Evolutionary conservation across 192 early-diverging fungal genomes (phyloP).

Genomic region (Chytriomyces sp.): DNA sequence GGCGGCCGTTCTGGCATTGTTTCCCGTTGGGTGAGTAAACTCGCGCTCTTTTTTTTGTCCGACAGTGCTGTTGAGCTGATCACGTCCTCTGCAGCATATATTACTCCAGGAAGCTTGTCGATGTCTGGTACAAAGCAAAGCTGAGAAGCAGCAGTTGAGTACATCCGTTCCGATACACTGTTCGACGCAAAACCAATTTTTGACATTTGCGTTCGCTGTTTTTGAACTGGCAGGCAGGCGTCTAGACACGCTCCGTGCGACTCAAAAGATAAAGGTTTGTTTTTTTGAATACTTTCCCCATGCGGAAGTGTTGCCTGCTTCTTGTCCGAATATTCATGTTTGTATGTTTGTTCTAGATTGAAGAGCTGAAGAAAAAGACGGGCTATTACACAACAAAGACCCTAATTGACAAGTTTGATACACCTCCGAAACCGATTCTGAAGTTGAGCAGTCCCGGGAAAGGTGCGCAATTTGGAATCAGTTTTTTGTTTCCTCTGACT

Average conservation of each 20-base stretch:
- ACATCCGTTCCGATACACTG: background rate
- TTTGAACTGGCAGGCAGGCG: background rate
- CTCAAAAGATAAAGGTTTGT: slow-evolving; percentile 16
- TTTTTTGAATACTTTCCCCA: background rate
- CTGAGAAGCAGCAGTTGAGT: slow-evolving; percentile 65
- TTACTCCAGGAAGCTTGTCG: slow-evolving; percentile 74
- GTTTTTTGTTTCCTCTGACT: background rate
- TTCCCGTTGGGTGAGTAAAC: slow-evolving; percentile 14
- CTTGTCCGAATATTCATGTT: too few relatives aligned
- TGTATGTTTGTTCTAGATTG: slow-evolving; percentile 56
- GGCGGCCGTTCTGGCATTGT: slow-evolving; percentile 15
- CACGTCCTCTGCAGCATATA: slow-evolving; percentile 32
- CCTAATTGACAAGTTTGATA: slow-evolving; percentile 87
- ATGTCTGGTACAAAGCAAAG: slow-evolving; percentile 82
- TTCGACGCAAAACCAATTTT: background rate
- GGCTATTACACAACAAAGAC: slow-evolving; percentile 88
- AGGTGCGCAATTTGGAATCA: too few relatives aligned
- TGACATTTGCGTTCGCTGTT: background rate
- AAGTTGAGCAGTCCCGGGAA: slow-evolving; percentile 4
- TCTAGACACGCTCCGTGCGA: slow-evolving; percentile 12
- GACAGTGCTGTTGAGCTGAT: too few relatives aligned
- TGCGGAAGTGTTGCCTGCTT: too few relatives aligned
- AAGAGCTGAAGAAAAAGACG: slow-evolving; percentile 95
- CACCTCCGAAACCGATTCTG: slow-evolving; percentile 39
- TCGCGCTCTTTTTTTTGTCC: too few relatives aligned